Evolutionary conservation across 2,329 filamentous ascomycete species (phyloP), one percentile per base, ranked within the genome.

Genomic region (Orbilia brochopaga): DNA sequence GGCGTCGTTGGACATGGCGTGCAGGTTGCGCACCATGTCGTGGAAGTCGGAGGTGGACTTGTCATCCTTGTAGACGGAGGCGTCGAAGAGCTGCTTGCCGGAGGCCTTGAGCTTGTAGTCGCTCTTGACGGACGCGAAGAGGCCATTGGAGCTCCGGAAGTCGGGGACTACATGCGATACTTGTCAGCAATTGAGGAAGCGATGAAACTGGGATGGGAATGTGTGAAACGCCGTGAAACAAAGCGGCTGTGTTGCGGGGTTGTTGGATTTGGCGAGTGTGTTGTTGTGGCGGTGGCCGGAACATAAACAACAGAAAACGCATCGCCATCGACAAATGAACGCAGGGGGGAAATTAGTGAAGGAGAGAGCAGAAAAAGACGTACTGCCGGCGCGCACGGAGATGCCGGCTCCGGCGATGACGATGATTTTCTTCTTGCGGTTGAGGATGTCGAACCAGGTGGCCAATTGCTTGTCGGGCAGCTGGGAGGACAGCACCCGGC

Each of bases 341-440:
- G n/a, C n/a, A n/a, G n/a, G n/a, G n/a, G n/a, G n/a, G n/a, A n/a
- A n/a, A n/a, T n/a, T n/a, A 23, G 37, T 4, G n/a, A 23, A 30
- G 44, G 17, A 37, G 76, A 73, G 76, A 75, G 75, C 65, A 21
- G 13, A 35, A 32, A 37, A 64, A 55, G 7, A 86, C 88, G 78
- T 84, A 90, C 88, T 95, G 74, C 94, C 94, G 76, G 94, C 93
- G 60, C 93, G 93, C 57, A 97, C 94, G 42, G 94, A 97, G 77
- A 99, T 99, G 73, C 94, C 94, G 74, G 94, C 94, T 67, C 94
- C 94, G 52, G 93, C 94, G 79, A 99, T 90, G 57, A 97, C 91
- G 35, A 99, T 91, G 78, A 99, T 96, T 82, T 96, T 97, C 81
- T 92, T 90, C 83, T 94, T 94, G 78, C 90, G 92, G 77, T 89